Percentiles rank a stretch among this genome's conserved stretches.
Evolutionary conservation across 2,329 filamentous ascomycete genomes (phyloP).

Genomic region (Nannizziopsis arthrosporioides): DNA sequence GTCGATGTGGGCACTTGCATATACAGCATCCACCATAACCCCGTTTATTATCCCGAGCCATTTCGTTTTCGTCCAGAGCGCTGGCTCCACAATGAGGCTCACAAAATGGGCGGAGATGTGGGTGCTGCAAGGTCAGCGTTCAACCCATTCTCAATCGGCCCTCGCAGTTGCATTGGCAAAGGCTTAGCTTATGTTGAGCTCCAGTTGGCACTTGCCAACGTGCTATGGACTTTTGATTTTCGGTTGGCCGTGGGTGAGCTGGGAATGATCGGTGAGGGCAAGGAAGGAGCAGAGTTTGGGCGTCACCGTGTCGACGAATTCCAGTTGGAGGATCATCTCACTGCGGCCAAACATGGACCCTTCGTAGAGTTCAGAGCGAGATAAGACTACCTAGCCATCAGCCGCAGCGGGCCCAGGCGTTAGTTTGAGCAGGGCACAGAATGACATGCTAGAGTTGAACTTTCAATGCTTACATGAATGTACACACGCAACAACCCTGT

Average conservation of each 20-base stretch:
- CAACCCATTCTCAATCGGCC: constrained; percentile 30
- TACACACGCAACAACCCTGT: too few relatives aligned
- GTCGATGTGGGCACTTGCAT: constrained; percentile 21
- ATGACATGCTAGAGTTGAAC: too few relatives aligned
- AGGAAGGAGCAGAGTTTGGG: constrained; percentile 3
- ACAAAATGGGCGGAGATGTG: constrained; percentile 20
- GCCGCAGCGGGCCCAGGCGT: not conserved
- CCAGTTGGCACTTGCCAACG: constrained; percentile 28
- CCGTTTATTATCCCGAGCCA: constrained; percentile 23
- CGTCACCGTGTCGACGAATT: constrained; percentile 9
- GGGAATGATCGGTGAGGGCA: not conserved
- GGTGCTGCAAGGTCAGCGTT: constrained; percentile 34
- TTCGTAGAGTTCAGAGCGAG: constrained; percentile 20
- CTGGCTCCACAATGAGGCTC: constrained; percentile 20
- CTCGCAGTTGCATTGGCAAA: constrained; percentile 34
- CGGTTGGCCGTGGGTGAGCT: not conserved
- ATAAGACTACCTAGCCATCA: not conserved
- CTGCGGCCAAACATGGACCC: constrained; percentile 23
- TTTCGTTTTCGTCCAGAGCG: constrained; percentile 26
- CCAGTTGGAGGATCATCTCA: constrained; percentile 10
- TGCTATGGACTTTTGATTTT: constrained; percentile 34
- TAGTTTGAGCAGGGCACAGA: not conserved
- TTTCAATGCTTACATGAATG: too few relatives aligned
- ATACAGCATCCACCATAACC: constrained; percentile 27
- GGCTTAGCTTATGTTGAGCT: constrained; percentile 35